Percentiles rank a stretch among this genome's conserved stretches.
Evolutionary conservation across 306 rosid species (phyloP).

Genomic region (Citrullus colocynthis): DNA sequence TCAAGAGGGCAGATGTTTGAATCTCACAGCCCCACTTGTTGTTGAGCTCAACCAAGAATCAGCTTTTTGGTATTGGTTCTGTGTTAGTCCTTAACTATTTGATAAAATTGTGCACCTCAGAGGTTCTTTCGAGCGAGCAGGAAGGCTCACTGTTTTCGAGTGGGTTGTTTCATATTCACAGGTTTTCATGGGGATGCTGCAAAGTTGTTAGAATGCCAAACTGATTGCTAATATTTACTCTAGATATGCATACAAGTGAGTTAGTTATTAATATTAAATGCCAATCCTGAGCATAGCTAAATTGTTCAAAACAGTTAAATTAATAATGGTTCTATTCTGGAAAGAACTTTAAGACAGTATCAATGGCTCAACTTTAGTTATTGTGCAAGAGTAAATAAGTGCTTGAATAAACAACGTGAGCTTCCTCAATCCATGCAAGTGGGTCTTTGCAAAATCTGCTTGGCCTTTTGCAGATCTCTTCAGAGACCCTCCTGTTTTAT

Average conservation of each 20-base stretch:
- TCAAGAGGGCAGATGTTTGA: background rate
- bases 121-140: background rate
- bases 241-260: background rate
- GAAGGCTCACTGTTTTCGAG: background rate
- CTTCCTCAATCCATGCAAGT: background rate
- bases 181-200: background rate
- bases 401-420: background rate
- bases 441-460: background rate
- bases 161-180: background rate
- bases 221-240: background rate
- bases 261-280: background rate
- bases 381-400: background rate
- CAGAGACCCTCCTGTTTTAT: background rate
- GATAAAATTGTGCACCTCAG: background rate
- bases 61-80: background rate
- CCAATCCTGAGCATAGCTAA: background rate
- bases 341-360: background rate
- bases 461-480: background rate
- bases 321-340: background rate
- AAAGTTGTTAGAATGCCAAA: background rate
- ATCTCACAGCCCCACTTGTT: background rate
- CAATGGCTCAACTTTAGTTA: background rate
- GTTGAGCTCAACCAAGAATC: background rate
- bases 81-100: background rate
- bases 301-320: background rate